phyloP scores from a whole-genome alignment of 1,139 yeast species.

The Blastobotrys persicus region DNA sequence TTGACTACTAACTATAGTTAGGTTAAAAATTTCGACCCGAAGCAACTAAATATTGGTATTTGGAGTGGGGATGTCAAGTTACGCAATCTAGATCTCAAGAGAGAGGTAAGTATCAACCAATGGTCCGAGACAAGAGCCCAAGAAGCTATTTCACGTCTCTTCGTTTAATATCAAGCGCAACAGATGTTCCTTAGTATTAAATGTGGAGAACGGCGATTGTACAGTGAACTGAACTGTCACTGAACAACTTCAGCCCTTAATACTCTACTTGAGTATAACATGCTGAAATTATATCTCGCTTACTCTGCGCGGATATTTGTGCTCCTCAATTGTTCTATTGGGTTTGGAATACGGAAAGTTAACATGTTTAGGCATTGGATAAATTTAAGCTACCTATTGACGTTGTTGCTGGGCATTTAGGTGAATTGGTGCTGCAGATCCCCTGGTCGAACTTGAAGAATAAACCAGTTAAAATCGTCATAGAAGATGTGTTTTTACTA shows the following conservation, averaged over 20 bases:
- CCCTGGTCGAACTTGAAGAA: slow-evolving; percentile 96
- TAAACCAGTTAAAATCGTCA: slow-evolving; percentile 86
- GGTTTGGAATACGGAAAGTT: too few species aligned
- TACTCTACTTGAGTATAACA: too few species aligned
- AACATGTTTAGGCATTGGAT: slow-evolving; percentile 67
- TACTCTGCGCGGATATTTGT: too few species aligned
- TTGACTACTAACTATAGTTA: slow-evolving; percentile 30
- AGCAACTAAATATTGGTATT: slow-evolving; percentile 89
- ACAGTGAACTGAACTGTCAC: too few species aligned
- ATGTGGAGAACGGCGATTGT: too few species aligned
- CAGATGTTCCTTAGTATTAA: too few species aligned
- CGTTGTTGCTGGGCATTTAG: slow-evolving; percentile 88
- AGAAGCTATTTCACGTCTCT: too few species aligned
- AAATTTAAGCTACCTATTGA: slow-evolving; percentile 80
- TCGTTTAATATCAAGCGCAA: too few species aligned
- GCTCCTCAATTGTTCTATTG: too few species aligned
- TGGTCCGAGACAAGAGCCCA: not conserved
- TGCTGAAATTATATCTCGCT: too few species aligned
- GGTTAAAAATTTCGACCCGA: slow-evolving; percentile 93
- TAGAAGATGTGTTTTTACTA: slow-evolving; percentile 81
- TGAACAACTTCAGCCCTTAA: too few species aligned
- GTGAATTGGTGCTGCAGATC: slow-evolving; percentile 83
- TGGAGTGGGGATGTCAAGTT: slow-evolving; percentile 98
- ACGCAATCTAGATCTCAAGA: slow-evolving; percentile 68
- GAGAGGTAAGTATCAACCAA: slow-evolving; percentile 47